Conservation (phyloP, 2,329 filamentous ascomycete species). For the Fusarium hostae region DNA sequence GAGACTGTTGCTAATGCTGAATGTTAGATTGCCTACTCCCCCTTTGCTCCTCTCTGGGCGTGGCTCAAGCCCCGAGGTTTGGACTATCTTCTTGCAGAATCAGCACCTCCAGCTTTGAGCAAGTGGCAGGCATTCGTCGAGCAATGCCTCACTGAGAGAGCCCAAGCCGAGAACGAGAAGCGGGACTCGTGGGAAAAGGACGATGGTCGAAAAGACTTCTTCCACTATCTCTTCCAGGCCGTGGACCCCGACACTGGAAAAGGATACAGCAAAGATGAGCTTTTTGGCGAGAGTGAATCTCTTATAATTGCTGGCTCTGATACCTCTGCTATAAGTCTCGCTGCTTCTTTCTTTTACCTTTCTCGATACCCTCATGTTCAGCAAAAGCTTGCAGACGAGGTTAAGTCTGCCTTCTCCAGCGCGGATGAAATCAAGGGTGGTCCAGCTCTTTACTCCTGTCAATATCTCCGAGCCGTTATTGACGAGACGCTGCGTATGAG, state of each 20-base stretch:
- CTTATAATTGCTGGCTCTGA: constrained; percentile 41
- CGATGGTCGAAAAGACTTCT: constrained; percentile 40
- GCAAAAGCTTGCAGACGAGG: constrained; percentile 21
- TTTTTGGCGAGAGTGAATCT: constrained; percentile 41
- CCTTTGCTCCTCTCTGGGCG: constrained; percentile 34
- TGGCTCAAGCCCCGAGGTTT: constrained; percentile 43
- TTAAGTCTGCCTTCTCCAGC: constrained; percentile 16
- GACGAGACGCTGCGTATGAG: constrained; percentile 41
- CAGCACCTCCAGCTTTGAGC: constrained; percentile 31
- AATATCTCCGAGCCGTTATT: constrained; percentile 43
- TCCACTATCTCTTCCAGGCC: constrained; percentile 37
- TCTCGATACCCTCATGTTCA: constrained; percentile 13
- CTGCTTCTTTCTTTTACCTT: constrained; percentile 38
- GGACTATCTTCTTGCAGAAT: constrained; percentile 28
- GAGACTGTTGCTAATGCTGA: neutral
- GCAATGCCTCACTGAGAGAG: constrained; percentile 31
- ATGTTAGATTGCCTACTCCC: constrained; percentile 34
- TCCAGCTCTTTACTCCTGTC: constrained; percentile 19
- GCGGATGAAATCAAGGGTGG: constrained; percentile 22
- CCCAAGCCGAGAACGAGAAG: constrained; percentile 15
- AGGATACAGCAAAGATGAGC: constrained; percentile 37
- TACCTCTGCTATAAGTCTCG: constrained; percentile 28
- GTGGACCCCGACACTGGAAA: constrained; percentile 41
- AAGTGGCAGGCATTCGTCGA: constrained; percentile 37
- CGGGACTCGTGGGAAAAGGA: neutral